These are phyloP conservation scores for Phellopilus nigrolimitatus DNA, from an alignment of 1,284 basidiomycete species.

Conservation along the genomic window DNA sequence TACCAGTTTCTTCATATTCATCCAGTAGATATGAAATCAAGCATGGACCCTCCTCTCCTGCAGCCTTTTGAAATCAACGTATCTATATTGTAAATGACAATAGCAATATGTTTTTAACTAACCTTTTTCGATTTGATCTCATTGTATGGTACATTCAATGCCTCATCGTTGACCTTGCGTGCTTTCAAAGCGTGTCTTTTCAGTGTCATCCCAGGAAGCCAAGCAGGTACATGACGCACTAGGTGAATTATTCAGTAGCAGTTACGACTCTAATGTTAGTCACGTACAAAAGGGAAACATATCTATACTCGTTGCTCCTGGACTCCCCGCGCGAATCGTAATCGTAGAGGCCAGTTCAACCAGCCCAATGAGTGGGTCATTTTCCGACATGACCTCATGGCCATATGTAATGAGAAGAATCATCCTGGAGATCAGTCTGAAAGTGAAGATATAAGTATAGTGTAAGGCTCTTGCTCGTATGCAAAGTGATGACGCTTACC, in stretches of 20 bases:
- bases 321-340: not conserved
- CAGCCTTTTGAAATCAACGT: too few species aligned
- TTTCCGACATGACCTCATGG: conserved; percentile 12
- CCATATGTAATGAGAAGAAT: conserved; percentile 1
- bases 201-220: conserved; percentile 10
- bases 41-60: conserved; percentile 1
- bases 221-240: conserved; percentile 15
- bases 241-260: not conserved
- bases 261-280: not conserved
- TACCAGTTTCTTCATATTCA: conserved; percentile 1
- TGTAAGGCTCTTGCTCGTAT: too few species aligned
- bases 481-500: not conserved
- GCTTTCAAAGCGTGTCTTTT: conserved; percentile 6
- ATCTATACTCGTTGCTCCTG: conserved; percentile 26
- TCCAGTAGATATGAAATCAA: conserved; percentile 9
- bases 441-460: not conserved
- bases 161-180: not conserved
- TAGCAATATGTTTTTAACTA: not conserved
- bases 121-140: conserved; percentile 9
- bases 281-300: conserved; percentile 24
- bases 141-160: conserved; percentile 3
- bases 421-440: not conserved
- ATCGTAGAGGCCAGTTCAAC: conserved; percentile 3
- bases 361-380: conserved; percentile 31
- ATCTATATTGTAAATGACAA: too few species aligned